Evolutionary conservation across 1,284 basidiomycete species (phyloP).

Genomic region (Ceratorhiza oryzae-sativae): DNA sequence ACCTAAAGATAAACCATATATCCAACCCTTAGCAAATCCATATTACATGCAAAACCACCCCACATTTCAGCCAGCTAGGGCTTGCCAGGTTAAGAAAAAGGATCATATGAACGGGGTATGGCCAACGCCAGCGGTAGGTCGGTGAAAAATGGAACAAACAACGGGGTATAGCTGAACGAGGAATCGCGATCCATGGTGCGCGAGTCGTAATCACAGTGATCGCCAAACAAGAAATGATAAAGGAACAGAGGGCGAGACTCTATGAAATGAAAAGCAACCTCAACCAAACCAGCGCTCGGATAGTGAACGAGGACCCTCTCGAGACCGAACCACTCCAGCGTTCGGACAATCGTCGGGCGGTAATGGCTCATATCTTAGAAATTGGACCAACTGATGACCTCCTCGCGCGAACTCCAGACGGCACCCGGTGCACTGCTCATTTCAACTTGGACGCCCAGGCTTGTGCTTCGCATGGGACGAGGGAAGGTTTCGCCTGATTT

Average conservation of each 20-base stretch:
- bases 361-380: slow-evolving; percentile 18
- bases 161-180: neutral
- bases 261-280: neutral
- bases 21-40: neutral
- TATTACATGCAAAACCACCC: neutral
- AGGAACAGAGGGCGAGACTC: neutral
- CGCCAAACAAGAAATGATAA: neutral
- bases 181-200: neutral
- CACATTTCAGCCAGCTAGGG: neutral
- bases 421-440: slow-evolving; percentile 27
- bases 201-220: neutral
- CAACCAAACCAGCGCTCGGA: slow-evolving; percentile 5
- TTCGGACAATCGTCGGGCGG: neutral
- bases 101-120: neutral
- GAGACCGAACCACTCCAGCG: neutral
- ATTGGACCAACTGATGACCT: slow-evolving; percentile 42
- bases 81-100: neutral
- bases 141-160: neutral
- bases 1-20: neutral
- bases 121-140: neutral
- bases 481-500: slow-evolving; percentile 36
- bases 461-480: slow-evolving; percentile 42
- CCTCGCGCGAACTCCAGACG: slow-evolving; percentile 32
- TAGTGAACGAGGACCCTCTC: neutral
- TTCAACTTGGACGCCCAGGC: slow-evolving; percentile 41